phyloP scores from a whole-genome alignment of 2,329 filamentous ascomycete species.

The Venturiaceae sp. region DNA sequence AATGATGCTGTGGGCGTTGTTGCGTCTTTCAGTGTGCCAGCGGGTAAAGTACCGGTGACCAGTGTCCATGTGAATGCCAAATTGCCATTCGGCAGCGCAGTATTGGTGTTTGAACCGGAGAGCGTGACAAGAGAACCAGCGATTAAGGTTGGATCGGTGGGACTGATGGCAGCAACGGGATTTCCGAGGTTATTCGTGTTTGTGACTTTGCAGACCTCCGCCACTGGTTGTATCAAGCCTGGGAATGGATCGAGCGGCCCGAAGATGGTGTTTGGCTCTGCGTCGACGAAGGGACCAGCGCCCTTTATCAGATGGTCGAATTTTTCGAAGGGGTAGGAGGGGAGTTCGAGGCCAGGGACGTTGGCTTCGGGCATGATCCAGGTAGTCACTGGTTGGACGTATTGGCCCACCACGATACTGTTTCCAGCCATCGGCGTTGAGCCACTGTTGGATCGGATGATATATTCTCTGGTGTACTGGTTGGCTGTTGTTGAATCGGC shows the following conservation, averaged over 20 bases:
- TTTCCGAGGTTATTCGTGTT: constrained; percentile 12
- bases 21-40: not conserved
- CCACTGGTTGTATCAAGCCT: constrained; percentile 18
- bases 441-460: constrained; percentile 23
- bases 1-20: not conserved
- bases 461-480: constrained; percentile 32
- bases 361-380: constrained; percentile 35
- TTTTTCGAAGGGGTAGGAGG: constrained; percentile 18
- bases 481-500: constrained; percentile 17
- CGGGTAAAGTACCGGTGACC: not conserved
- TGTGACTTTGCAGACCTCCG: constrained; percentile 18
- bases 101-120: constrained; percentile 19
- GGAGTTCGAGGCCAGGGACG: constrained; percentile 26
- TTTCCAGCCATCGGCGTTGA: constrained; percentile 24
- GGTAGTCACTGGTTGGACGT: constrained; percentile 30
- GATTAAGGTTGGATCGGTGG: constrained; percentile 12
- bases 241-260: constrained; percentile 30
- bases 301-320: constrained; percentile 26
- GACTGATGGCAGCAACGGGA: constrained; percentile 16
- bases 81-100: constrained; percentile 13
- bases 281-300: constrained; percentile 11
- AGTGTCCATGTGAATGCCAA: constrained; percentile 22
- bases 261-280: constrained; percentile 20
- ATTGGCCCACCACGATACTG: constrained; percentile 31
- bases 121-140: constrained; percentile 20